phyloP scores from a whole-genome alignment of 805 yeast genomes.

The Ogataea salicorniae region DNA sequence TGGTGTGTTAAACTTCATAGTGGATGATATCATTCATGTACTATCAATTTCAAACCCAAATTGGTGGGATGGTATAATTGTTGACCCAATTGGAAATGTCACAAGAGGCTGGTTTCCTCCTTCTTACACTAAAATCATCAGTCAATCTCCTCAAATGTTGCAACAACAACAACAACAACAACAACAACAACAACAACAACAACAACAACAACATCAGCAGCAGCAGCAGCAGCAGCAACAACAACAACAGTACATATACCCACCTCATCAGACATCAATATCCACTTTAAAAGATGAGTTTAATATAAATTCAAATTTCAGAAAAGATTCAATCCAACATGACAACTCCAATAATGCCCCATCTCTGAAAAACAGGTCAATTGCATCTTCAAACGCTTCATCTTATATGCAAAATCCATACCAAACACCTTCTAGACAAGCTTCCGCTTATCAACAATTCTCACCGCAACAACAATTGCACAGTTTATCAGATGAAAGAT shows the following conservation, averaged over 20 bases:
- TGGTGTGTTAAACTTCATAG: constrained; percentile 44
- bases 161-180: constrained; percentile 23
- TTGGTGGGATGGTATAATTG: constrained; percentile 84
- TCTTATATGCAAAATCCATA: constrained; percentile 1
- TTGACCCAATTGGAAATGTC: constrained; percentile 34
- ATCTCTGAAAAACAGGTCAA: constrained; percentile 4
- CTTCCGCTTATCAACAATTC: constrained; percentile 2
- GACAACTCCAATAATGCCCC: neutral
- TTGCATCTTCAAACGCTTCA: constrained; percentile 10
- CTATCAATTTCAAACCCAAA: constrained; percentile 57
- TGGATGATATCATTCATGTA: constrained; percentile 72
- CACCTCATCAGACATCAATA: constrained; percentile 14
- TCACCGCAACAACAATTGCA: constrained; percentile 1
- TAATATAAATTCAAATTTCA: neutral
- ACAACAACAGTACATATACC: constrained; percentile 7
- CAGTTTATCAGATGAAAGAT: constrained; percentile 9
- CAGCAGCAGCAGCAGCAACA: neutral
- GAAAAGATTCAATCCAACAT: neutral
- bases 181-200: neutral
- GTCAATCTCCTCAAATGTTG: constrained; percentile 15
- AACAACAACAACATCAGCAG: neutral
- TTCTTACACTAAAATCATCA: constrained; percentile 45
- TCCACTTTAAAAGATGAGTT: constrained; percentile 12
- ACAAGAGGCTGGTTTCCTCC: constrained; percentile 86
- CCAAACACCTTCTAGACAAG: constrained; percentile 4